Conservation (phyloP, 1,284 basidiomycete genomes). For the Boletus subluridellus region DNA sequence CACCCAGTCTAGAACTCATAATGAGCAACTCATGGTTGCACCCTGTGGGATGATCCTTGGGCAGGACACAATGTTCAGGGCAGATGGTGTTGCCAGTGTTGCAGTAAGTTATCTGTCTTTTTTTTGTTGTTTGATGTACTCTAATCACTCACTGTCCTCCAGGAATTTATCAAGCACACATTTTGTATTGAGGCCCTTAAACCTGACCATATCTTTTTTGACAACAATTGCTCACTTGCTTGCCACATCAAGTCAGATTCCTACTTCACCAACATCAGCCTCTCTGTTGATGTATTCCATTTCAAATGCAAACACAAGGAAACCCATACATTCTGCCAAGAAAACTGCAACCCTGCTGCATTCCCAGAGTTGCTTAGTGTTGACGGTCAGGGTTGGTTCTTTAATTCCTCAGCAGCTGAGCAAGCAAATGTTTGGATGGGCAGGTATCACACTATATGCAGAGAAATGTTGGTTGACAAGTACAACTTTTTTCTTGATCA, state of each 20-base stretch:
- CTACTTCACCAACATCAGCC: neutral
- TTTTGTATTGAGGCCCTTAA: neutral
- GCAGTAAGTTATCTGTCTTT: too few species aligned
- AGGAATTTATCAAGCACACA: neutral
- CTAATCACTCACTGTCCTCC: too few species aligned
- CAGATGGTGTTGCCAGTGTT: too few species aligned
- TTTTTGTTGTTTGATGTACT: too few species aligned
- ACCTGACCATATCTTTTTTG: neutral
- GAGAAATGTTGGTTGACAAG: constrained; percentile 24
- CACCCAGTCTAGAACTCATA: too few species aligned
- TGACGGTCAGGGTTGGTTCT: neutral
- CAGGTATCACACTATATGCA: neutral
- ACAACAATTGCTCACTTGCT: neutral
- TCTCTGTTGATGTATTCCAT: neutral
- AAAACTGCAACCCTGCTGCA: neutral
- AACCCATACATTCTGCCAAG: neutral
- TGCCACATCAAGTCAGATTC: neutral
- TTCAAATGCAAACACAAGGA: neutral
- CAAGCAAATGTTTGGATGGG: neutral
- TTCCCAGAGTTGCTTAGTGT: neutral
- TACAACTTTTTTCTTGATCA: constrained; percentile 38
- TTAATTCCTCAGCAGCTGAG: neutral
- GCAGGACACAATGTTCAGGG: too few species aligned
- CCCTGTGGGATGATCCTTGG: too few species aligned
- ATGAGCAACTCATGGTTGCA: too few species aligned